Conservation (phyloP, 139 green algal species). For the Edaphochlamys debaryana region DNA sequence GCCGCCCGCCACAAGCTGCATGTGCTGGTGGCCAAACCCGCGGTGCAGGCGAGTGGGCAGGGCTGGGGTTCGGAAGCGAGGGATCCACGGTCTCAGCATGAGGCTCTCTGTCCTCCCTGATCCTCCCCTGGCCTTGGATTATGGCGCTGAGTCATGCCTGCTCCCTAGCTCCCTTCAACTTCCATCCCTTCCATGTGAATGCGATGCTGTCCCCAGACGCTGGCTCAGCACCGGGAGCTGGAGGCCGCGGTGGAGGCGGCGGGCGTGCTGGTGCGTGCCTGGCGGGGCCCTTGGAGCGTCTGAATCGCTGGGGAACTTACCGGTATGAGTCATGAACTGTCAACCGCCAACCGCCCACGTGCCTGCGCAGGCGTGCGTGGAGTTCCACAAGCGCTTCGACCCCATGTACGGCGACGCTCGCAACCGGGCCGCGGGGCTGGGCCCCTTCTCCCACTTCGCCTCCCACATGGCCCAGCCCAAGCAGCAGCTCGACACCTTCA, state of each 20-base stretch:
- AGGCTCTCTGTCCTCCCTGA: too few species aligned
- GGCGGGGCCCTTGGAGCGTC: too few species aligned
- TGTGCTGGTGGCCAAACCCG: conserved; percentile 75
- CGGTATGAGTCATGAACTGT: too few species aligned
- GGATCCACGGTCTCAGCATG: too few species aligned
- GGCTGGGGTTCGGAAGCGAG: too few species aligned
- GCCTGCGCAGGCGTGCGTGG: conserved; percentile 51
- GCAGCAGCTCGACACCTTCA: conserved; percentile 70
- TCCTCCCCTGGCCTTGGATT: too few species aligned
- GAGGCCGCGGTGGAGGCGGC: conserved; percentile 43
- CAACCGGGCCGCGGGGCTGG: conserved; percentile 58
- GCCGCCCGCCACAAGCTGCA: conserved; percentile 59
- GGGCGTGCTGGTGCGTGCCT: conserved; percentile 49
- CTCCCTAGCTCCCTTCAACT: too few species aligned
- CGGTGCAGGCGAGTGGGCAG: conserved; percentile 70
- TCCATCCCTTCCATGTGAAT: too few species aligned
- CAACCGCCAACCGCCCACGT: too few species aligned
- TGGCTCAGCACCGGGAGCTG: conserved; percentile 63
- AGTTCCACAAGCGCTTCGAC: conserved; percentile 84
- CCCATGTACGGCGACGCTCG: conserved; percentile 77
- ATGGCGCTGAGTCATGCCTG: too few species aligned
- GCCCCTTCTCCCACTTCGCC: conserved; percentile 78
- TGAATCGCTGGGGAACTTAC: too few species aligned
- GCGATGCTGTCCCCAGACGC: too few species aligned
- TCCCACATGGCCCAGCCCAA: conserved; percentile 72